A percentile compares a stretch with the other conserved stretches of the same genome.
These are phyloP conservation scores for Phoma sp. DNA, from an alignment of 2,329 filamentous ascomycete genomes.

Conservation along the genomic window DNA sequence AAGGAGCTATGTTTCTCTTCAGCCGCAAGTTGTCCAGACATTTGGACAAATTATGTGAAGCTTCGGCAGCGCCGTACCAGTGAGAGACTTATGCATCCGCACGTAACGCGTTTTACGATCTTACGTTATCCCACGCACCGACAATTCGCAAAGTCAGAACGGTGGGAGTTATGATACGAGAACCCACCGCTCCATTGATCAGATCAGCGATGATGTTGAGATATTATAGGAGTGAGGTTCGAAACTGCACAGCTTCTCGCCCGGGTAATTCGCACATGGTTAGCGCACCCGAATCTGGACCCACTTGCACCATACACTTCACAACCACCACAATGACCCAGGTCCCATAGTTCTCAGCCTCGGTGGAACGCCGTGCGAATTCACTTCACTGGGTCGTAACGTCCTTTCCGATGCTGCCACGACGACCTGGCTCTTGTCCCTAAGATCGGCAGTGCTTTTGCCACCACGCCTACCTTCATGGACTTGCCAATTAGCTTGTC, in stretches of 20 bases:
- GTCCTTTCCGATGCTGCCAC: neutral
- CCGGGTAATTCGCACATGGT: neutral
- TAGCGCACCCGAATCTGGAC: slow-evolving; percentile 1
- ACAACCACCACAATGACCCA: neutral
- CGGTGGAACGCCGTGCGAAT: neutral
- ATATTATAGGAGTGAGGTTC: neutral
- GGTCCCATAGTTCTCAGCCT: neutral
- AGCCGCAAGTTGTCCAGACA: neutral
- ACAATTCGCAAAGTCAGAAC: too few relatives aligned
- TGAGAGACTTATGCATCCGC: neutral
- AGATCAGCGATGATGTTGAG: neutral
- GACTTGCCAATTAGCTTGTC: slow-evolving; percentile 26
- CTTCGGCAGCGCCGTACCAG: neutral
- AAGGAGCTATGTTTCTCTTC: slow-evolving; percentile 1
- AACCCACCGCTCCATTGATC: neutral
- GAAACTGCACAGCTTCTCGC: neutral
- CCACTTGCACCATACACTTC: slow-evolving; percentile 1
- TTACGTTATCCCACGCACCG: too few relatives aligned
- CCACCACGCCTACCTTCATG: slow-evolving; percentile 17
- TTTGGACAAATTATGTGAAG: neutral
- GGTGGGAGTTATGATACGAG: too few relatives aligned
- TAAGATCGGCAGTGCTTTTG: neutral
- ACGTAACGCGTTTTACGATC: neutral
- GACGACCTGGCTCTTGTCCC: neutral
- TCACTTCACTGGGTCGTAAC: neutral